Conservation (phyloP, 2,329 filamentous ascomycete species). For the Talaromyces sp. region DNA sequence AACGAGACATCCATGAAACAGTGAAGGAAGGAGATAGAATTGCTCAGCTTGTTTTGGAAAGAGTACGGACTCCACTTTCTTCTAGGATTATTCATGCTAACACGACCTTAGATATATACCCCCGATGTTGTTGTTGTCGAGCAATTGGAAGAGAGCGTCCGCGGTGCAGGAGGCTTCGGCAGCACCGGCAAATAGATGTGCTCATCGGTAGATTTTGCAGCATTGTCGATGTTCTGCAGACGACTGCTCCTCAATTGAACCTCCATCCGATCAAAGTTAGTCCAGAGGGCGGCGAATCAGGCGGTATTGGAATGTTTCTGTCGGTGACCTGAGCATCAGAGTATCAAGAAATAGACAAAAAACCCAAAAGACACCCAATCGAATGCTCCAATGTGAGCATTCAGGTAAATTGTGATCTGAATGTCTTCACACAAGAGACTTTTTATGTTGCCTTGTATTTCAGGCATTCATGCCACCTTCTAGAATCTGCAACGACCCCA, state of each 20-base stretch:
- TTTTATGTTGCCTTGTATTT: neutral
- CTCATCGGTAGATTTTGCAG: neutral
- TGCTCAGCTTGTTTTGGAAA: constrained; percentile 89
- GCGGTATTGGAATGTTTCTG: too few species aligned
- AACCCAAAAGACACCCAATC: neutral
- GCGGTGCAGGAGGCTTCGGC: constrained; percentile 87
- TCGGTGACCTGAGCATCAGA: neutral
- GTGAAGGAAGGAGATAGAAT: constrained; percentile 84
- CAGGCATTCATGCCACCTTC: neutral
- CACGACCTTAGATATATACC: constrained; percentile 66
- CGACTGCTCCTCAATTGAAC: neutral
- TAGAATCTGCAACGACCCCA: neutral
- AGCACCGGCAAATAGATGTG: constrained; percentile 63
- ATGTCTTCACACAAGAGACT: neutral
- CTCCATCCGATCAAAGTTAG: neutral
- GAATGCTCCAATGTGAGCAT: neutral
- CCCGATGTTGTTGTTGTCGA: constrained; percentile 87
- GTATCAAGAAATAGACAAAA: neutral
- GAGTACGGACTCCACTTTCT: constrained; percentile 43
- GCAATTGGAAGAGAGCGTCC: constrained; percentile 82
- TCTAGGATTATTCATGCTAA: constrained; percentile 5
- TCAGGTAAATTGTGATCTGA: neutral
- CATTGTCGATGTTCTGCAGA: neutral
- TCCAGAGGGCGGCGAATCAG: neutral
- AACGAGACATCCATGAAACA: constrained; percentile 17